Base-by-base conservation (phyloP, 306 rosid species). In the Vachellia collinsii region DNA sequence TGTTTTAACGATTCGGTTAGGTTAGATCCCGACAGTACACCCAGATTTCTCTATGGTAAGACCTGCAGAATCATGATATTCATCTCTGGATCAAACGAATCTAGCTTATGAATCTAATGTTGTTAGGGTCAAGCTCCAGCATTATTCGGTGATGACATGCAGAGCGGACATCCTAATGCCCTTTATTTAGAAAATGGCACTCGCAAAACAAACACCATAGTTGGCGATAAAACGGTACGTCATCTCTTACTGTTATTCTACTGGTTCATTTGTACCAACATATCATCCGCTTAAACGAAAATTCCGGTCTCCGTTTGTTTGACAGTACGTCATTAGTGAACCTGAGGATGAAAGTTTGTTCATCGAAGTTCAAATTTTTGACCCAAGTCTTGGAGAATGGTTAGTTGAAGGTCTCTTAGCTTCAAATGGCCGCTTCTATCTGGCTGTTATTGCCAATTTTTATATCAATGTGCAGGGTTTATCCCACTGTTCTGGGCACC, bases 321-420 rank as follows among this genome's bases (percentile, higher is more conserved):
- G 87, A 85, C 93, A 95, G 99, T 95, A 91, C 85, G 81, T 95
- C 82, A 90, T 89, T 91, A 93, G 88, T 76, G 99, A 95, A 84
- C 85, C 86, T 87, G 89, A 84, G 80, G 97, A 88, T 63, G 96
- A 89, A 81, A 86, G 86, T 78, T 80, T 87, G 77, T 88, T 89
- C 77, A 79, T 91, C 83, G 89, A 86, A 86, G 97, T 95, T 86
- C 90, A 81, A 75, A 86, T 90, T 85, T 88, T 86, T 85, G 96
- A 95, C 91, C 89, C 76, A 74, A 80, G 77, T 63, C 89, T 72
- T 74, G 88, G 89, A 79, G 80, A 85, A 84, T 85, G 93, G 99
- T 93, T 75, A 91, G 98, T 83, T 87, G 58, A 48, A 76, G 62
- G 59, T 67, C 79, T 74, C 80, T 69, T 72, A 37, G 77, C 84